phyloP scores from a whole-genome alignment of 2,329 filamentous ascomycete species.

The Fusarium chaquense region DNA sequence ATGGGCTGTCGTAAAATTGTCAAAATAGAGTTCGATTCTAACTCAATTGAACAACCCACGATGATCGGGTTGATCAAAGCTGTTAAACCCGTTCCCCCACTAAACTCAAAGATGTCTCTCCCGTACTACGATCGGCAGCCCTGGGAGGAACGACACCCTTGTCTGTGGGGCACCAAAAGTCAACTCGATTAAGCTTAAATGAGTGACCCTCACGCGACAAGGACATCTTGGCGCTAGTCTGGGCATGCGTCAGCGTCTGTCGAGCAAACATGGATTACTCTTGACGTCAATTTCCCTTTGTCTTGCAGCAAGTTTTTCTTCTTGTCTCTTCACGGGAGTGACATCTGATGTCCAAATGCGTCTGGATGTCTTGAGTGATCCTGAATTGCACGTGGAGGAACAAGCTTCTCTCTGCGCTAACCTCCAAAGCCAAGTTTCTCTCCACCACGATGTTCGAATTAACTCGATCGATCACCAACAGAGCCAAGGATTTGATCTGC shows the following conservation, averaged over 20 bases:
- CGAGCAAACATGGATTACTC: conserved; percentile 2
- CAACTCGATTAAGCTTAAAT: conserved; percentile 39
- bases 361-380: not conserved
- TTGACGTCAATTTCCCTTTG: conserved; percentile 35
- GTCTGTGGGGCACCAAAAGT: not conserved
- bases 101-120: not conserved
- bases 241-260: conserved; percentile 39
- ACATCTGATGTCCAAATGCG: not conserved
- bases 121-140: not conserved
- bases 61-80: not conserved
- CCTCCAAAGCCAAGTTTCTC: not conserved
- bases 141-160: not conserved
- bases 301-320: conserved; percentile 11
- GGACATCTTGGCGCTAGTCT: conserved; percentile 32
- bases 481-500: not conserved
- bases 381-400: not conserved
- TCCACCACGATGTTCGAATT: not conserved
- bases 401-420: conserved; percentile 4
- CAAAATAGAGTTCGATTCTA: not conserved
- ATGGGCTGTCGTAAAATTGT: not conserved
- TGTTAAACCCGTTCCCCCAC: not conserved
- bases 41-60: not conserved
- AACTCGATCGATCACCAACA: not conserved
- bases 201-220: conserved; percentile 21
- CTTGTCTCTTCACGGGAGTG: not conserved